Evolutionary conservation across 2,329 filamentous ascomycete genomes (phyloP).

Genomic region (Calonectria fujianensis): DNA sequence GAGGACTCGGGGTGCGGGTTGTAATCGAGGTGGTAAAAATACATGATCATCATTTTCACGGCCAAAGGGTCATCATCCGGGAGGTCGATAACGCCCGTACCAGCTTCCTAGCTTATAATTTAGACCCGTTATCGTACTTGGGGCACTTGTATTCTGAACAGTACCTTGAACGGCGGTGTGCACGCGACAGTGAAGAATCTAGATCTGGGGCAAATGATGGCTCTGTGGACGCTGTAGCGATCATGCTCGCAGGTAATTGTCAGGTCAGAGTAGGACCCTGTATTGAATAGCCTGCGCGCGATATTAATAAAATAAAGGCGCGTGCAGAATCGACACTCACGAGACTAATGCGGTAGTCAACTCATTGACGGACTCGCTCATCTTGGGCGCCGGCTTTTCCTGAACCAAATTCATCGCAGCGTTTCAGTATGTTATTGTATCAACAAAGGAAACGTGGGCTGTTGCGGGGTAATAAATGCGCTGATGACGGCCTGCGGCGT

Average conservation of each 20-base stretch:
- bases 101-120: background rate
- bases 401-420: background rate
- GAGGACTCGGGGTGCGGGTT: background rate
- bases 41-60: slow-evolving; percentile 16
- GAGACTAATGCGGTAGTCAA: slow-evolving; percentile 1
- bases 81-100: background rate
- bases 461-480: slow-evolving; percentile 24
- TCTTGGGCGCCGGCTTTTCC: background rate
- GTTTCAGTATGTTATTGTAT: background rate
- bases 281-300: background rate
- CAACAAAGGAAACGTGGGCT: background rate
- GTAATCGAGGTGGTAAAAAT: slow-evolving; percentile 17
- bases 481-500: background rate
- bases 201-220: slow-evolving; percentile 8
- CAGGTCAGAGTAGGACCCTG: slow-evolving; percentile 13
- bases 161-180: slow-evolving; percentile 8
- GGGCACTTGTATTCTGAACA: background rate
- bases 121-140: background rate
- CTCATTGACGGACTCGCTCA: background rate
- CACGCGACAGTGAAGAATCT: slow-evolving; percentile 11
- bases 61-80: slow-evolving; percentile 13
- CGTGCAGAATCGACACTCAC: background rate
- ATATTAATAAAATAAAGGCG: background rate
- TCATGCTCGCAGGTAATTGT: slow-evolving; percentile 17
- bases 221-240: slow-evolving; percentile 9